A percentile compares a stretch with the other conserved stretches of the same genome.
Conservation (phyloP, 768 basidiomycete genomes). For the Coprinellus micaceus region DNA sequence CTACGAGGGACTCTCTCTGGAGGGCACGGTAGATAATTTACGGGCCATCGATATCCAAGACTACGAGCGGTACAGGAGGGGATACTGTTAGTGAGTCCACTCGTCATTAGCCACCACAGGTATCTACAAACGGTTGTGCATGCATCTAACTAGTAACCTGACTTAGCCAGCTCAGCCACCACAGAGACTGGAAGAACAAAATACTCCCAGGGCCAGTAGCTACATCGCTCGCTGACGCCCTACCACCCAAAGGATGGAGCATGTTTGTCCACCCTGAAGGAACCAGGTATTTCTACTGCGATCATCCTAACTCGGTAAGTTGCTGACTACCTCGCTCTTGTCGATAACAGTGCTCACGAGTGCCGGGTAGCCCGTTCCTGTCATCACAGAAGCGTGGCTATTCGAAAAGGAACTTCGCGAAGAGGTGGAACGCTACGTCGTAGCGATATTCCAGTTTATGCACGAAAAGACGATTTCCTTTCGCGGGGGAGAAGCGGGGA, state of each 20-base stretch:
- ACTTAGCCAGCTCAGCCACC: background rate
- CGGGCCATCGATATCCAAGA: background rate
- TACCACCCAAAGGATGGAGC: background rate
- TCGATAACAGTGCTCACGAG: background rate
- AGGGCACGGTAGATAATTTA: no score
- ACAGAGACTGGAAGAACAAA: background rate
- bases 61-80: background rate
- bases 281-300: conserved; percentile 21
- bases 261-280: conserved; percentile 24
- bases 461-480: conserved; percentile 7
- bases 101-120: no score
- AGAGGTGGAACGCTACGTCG: conserved; percentile 15
- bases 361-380: conserved; percentile 6
- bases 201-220: background rate
- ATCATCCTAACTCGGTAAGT: conserved; percentile 10
- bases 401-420: conserved; percentile 11
- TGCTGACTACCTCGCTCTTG: background rate
- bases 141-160: background rate
- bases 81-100: background rate
- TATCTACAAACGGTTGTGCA: no score
- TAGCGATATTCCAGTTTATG: conserved; percentile 14
- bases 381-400: conserved; percentile 26
- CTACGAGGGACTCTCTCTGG: no score
- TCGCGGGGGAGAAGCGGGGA: no score
- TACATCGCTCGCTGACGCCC: background rate